Conservation (phyloP, 2,329 filamentous ascomycete species). For the Epichloe baconii region DNA sequence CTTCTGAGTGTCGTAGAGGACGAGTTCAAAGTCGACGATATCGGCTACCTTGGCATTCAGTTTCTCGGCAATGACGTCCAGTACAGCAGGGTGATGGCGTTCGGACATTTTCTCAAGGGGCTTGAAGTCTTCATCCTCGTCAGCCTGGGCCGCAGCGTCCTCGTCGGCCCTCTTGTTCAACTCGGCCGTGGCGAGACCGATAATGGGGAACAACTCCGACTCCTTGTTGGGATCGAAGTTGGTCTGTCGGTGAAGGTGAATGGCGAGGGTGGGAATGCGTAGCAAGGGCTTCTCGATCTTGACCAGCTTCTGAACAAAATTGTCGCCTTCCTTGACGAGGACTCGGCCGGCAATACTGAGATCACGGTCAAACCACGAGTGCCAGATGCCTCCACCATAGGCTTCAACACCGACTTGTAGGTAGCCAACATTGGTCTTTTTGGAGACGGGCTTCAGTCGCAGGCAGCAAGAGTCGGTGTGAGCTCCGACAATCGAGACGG, state of each 20-base stretch:
- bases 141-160: slow-evolving; percentile 26
- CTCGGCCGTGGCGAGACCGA: slow-evolving; percentile 75
- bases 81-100: slow-evolving; percentile 77
- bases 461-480: slow-evolving; percentile 93
- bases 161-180: slow-evolving; percentile 60
- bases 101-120: slow-evolving; percentile 67
- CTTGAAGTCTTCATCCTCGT: slow-evolving; percentile 44
- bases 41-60: slow-evolving; percentile 57
- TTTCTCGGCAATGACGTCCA: slow-evolving; percentile 74
- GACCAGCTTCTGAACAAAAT: slow-evolving; percentile 71
- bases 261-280: slow-evolving; percentile 83
- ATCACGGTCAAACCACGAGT: slow-evolving; percentile 96
- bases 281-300: slow-evolving; percentile 85
- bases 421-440: slow-evolving; percentile 75
- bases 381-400: slow-evolving; percentile 94
- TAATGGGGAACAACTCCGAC: slow-evolving; percentile 86
- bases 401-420: slow-evolving; percentile 92
- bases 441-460: slow-evolving; percentile 86
- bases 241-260: slow-evolving; percentile 78
- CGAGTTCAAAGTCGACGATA: slow-evolving; percentile 85
- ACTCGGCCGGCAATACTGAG: slow-evolving; percentile 80
- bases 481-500: slow-evolving; percentile 84
- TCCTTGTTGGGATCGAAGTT: slow-evolving; percentile 95
- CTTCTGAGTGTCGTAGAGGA: slow-evolving; percentile 94
- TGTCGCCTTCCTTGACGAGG: slow-evolving; percentile 61